A percentile compares a stretch with the other conserved stretches of the same genome.
Conservation (phyloP, 495 filamentous ascomycete genomes). For the Aspergillus leporis region DNA sequence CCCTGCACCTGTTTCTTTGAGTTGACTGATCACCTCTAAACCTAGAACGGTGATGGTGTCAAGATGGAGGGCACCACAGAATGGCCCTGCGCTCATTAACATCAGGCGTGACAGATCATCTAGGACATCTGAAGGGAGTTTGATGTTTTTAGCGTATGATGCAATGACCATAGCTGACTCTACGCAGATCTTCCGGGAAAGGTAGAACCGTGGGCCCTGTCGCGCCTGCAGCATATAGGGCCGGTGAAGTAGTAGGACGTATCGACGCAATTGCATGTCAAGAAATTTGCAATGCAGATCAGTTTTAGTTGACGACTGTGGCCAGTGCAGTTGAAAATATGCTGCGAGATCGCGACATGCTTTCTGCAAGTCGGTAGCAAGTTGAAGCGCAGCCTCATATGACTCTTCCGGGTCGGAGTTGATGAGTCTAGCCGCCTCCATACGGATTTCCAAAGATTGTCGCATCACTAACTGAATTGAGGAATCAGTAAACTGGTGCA, state of each 20-base stretch:
- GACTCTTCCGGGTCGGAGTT: background rate
- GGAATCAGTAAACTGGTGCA: background rate
- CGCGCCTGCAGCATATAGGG: conserved; percentile 45
- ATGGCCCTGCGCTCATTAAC: conserved; percentile 42
- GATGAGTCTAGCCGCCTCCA: background rate
- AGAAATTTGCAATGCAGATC: conserved; percentile 27
- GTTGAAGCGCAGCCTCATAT: background rate
- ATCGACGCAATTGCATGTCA: conserved; percentile 44
- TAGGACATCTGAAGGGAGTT: conserved; percentile 21
- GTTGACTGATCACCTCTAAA: conserved; percentile 42
- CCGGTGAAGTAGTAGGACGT: conserved; percentile 45
- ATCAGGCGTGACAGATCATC: conserved; percentile 29
- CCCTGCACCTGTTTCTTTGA: conserved; percentile 24
- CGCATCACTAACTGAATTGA: background rate
- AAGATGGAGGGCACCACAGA: conserved; percentile 36
- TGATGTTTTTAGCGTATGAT: conserved; percentile 30
- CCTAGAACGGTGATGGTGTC: conserved; percentile 32
- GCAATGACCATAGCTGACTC: conserved; percentile 45
- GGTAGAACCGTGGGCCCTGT: conserved; percentile 47
- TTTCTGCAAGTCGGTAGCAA: conserved; percentile 9
- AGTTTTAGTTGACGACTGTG: conserved; percentile 18
- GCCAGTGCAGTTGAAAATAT: background rate
- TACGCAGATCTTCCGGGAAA: conserved; percentile 46
- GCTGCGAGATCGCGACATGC: background rate
- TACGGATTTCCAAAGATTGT: background rate